These are phyloP conservation scores for Triadica sebifera DNA, from an alignment of 345 rosid species.

Conservation along the genomic window DNA sequence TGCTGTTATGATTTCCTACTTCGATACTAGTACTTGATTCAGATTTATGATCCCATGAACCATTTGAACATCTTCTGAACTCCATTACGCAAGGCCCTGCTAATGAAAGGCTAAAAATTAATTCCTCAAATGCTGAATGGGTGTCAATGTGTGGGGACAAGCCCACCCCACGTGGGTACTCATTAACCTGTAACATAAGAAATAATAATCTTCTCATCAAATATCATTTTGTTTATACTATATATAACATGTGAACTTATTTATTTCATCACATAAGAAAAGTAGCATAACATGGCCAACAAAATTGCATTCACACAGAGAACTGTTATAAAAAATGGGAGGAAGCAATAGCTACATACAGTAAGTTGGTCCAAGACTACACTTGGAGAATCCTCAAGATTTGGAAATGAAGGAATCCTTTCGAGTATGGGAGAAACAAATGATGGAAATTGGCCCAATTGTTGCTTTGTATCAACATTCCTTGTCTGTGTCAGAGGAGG, in stretches of 20 bases:
- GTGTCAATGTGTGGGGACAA: constrained; percentile 96
- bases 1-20: constrained; percentile 32
- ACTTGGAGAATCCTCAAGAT: constrained; percentile 35
- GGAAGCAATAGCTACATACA: constrained; percentile 41
- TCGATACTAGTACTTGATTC: constrained; percentile 31
- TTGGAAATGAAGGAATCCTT: constrained; percentile 52
- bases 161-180: constrained; percentile 95
- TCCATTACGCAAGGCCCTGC: constrained; percentile 99
- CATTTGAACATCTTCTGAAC: constrained; percentile 68
- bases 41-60: constrained; percentile 41
- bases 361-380: constrained; percentile 73
- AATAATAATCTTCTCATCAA: neutral
- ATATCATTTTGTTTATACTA: neutral
- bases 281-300: neutral
- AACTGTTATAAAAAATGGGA: neutral
- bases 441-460: constrained; percentile 72
- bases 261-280: neutral
- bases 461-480: constrained; percentile 66
- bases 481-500: constrained; percentile 47
- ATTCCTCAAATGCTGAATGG: constrained; percentile 92
- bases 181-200: constrained; percentile 63
- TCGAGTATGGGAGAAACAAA: constrained; percentile 60
- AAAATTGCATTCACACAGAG: neutral
- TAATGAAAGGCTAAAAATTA: constrained; percentile 88
- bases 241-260: neutral